Base-by-base conservation (phyloP, 2,329 filamentous ascomycete species). In the Chaetomium sp. region DNA sequence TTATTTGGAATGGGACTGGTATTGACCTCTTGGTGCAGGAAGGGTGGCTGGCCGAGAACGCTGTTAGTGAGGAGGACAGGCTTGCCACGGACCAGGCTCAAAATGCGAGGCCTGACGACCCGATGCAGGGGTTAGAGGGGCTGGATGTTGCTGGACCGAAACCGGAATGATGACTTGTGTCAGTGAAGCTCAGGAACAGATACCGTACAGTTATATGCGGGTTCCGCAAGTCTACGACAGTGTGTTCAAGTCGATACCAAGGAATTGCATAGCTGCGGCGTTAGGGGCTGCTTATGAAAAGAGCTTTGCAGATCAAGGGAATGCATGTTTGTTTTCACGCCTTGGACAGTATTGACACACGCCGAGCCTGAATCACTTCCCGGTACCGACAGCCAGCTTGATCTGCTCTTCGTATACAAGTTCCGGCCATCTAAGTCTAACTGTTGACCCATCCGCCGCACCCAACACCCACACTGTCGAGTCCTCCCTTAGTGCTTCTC, bases 51-150 rank as follows among this genome's bases (percentile, higher is more conserved):
- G 91, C 93, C 51, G 90, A 96, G 75, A 86, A 97, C 81, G 92
- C 92, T 54, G 91, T 91, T 61, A 88, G 87, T 68, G 91, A 95
- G 68, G 92, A 95, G 75, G 91, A 95, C 73, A 85, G 84, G 63
- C 73, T 85, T 70, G 87, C 83, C 31, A 80, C 74, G 4, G 87
- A 89, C 51, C 80, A 83, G 70, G 81, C 81, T 57, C 81, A 81
- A 69, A 85, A 84, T 70, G 80, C 83, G 65, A 82, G 79, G 53
- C 83, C 85, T 1, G 86, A 89, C 71, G 93, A 98, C 79, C 92
- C 94, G 3, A 99, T 99, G 95, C 92, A 97, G 78, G 94, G 93
- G 38, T 80, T 99, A 7, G 93, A 98, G 76, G 92, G 91, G 19
- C 81, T 98, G 62, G 96, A 98, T 78, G 91, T 98, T 72, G 96